Evolutionary conservation across 345 rosid genomes (phyloP), one percentile per base, ranked within the genome.

Genomic region (Hibiscus trionum): DNA sequence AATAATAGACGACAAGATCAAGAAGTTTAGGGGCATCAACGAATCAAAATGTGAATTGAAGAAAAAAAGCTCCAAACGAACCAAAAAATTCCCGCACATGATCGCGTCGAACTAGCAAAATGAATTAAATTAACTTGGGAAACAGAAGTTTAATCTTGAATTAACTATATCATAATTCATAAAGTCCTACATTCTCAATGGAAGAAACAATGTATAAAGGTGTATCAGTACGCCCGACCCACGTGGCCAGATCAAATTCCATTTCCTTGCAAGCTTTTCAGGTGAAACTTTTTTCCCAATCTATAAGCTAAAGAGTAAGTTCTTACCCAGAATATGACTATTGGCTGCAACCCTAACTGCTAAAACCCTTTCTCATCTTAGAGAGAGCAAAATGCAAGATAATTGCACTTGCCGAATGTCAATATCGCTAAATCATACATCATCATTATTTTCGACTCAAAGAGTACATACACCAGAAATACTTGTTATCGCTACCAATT

Each of bases 341-440:
- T 15, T 15, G 57, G 35, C 3, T 5, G 64, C 64, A 29, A 29
- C 9, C 64, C 39, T 29, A 60, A 29, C 17, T 60, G 5, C 39
- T 58, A 58, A 11, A 11, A 26, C n/a, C 62, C 16, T 26, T 58
- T 4, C 65, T 11, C 65, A 31, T 7, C 65, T 61, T 31, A 31
- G 65, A 61, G 65, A 61, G 65, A 31, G 65, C 53, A 55, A 55
- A 55, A 31, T 61, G 11, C 65, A 31, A 31, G 65, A 61, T 15
- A 61, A 61, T 31, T 9, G 39, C 11, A 61, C 19, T 61, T 29
- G 11, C 10, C 21, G 4, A 47, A 31, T 6, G 42, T 61, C n/a
- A 15, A 11, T 31, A 16, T 8, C 0, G n/a, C 21, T 31, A 29
- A 61, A 61, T 16, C 44, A 61, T 12, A 16, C 9, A 14, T 29